Evolutionary conservation across 345 rosid species (phyloP).

Genomic region (Microcos paniculata): DNA sequence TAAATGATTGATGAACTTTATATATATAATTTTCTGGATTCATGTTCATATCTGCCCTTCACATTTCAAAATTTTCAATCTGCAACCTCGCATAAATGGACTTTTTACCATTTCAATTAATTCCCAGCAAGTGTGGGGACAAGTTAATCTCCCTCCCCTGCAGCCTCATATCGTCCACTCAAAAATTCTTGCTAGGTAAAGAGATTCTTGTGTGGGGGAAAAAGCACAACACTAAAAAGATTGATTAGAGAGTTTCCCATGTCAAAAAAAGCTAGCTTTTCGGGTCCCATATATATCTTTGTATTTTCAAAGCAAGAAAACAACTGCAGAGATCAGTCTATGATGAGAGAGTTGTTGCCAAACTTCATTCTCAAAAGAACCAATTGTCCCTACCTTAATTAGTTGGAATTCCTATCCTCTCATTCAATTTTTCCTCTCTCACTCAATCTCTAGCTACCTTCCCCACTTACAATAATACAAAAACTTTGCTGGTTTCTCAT

Average conservation of each 20-base stretch:
- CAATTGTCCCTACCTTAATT: constrained; percentile 32
- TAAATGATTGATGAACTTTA: constrained; percentile 17
- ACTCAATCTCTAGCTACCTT: no score
- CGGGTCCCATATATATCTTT: neutral
- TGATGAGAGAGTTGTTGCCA: neutral
- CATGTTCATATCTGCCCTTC: neutral
- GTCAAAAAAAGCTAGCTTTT: neutral
- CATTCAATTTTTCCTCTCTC: neutral
- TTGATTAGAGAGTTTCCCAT: neutral
- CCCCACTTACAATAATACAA: constrained; percentile 25
- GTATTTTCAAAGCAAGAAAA: neutral
- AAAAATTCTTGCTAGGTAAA: neutral
- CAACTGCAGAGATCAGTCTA: neutral
- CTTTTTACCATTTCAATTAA: neutral
- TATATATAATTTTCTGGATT: neutral
- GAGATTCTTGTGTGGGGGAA: neutral
- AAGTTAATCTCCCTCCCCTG: neutral
- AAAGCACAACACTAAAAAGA: neutral
- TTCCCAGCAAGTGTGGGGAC: constrained; percentile 18
- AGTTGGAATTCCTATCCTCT: constrained; percentile 32
- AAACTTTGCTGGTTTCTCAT: neutral
- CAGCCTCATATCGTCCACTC: constrained; percentile 13
- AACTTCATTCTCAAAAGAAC: constrained; percentile 11
- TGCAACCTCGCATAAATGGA: neutral
- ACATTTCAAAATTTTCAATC: neutral